A percentile compares a stretch with the other conserved stretches of the same genome.
Evolutionary conservation across 1,139 yeast species (phyloP).

Genomic region (Magnusiomyces fungicola): DNA sequence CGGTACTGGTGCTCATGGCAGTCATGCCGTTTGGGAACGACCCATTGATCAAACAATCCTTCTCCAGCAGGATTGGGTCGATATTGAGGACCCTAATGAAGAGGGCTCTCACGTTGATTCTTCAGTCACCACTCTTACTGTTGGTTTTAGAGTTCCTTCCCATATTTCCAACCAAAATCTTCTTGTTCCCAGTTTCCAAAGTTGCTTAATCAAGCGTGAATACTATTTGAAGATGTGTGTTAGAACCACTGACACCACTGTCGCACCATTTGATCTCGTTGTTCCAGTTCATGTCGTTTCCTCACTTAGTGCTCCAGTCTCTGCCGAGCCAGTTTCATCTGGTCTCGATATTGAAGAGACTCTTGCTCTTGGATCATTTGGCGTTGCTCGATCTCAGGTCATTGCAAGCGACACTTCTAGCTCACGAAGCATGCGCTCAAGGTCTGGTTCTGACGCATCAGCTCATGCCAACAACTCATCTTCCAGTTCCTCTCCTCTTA

Average conservation of each 20-base stretch:
- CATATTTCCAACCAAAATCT: neutral
- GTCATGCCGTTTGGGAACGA: neutral
- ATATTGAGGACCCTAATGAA: neutral
- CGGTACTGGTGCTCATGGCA: neutral
- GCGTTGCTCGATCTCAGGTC: neutral
- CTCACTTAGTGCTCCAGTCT: neutral
- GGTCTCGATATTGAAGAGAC: neutral
- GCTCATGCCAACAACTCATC: too few relatives aligned
- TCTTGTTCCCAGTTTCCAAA: neutral
- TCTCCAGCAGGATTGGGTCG: neutral
- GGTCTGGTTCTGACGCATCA: too few relatives aligned
- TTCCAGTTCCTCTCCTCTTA: too few relatives aligned
- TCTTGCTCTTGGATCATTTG: neutral
- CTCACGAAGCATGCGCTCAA: too few relatives aligned
- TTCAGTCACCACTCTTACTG: neutral
- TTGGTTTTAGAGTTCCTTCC: neutral
- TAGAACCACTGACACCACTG: neutral
- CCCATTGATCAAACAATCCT: neutral
- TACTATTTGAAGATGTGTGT: neutral
- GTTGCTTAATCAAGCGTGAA: constrained; percentile 1
- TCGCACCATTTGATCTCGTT: neutral
- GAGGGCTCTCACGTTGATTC: neutral
- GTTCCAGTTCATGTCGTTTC: neutral
- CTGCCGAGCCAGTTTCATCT: neutral
- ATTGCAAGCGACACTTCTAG: neutral